Base-by-base conservation (phyloP, 176 grass and related monocot genomes). In the Cenchrus purpureus region DNA sequence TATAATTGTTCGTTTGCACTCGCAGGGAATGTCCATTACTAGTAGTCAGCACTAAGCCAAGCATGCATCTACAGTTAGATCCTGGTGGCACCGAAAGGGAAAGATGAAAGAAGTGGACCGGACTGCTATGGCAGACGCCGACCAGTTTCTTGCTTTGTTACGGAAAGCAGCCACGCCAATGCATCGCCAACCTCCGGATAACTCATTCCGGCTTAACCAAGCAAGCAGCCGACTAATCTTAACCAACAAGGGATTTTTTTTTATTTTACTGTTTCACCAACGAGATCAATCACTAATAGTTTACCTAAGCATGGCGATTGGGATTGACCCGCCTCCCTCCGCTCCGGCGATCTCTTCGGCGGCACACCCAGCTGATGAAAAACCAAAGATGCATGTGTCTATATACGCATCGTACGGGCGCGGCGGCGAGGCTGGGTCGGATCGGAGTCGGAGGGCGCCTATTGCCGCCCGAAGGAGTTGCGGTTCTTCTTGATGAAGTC, bases 401-500 rank as follows among this genome's bases (percentile, higher is more conserved):
- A 64, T 65, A 12, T 77, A 61, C 16, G 14, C 43, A 76, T 88
- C 62, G 66, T 63, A 63, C 79, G 79, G 72, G 9, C 2, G 85
- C 56, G 85, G 54, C 11, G 58, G 46, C 32, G 45, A 67, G 76
- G 83, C 14, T 48, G n/a, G 64, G 1, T 28, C 48, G 53, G 48
- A 65, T 14, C 37, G 71, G 37, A 40, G 31, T 3, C 1, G 37
- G 61, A 48, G 25, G 57, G 2, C 10, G 79, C 52, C 83, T 58
- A 87, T 56, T 80, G 85, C 4, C 82, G 45, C 2, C 85, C 75
- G 81, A 91, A 91, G 14, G 89, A 91, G 80, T 95, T 70, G 81
- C 86, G 89, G 76, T 69, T 93, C 87, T 87, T 98, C 89, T 86
- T 93, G 83, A 98, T 95, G 83, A 98, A 98, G 45, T 98, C 91